Conservation (phyloP, 495 filamentous ascomycete species). For the Chlorociboria aeruginascens region DNA sequence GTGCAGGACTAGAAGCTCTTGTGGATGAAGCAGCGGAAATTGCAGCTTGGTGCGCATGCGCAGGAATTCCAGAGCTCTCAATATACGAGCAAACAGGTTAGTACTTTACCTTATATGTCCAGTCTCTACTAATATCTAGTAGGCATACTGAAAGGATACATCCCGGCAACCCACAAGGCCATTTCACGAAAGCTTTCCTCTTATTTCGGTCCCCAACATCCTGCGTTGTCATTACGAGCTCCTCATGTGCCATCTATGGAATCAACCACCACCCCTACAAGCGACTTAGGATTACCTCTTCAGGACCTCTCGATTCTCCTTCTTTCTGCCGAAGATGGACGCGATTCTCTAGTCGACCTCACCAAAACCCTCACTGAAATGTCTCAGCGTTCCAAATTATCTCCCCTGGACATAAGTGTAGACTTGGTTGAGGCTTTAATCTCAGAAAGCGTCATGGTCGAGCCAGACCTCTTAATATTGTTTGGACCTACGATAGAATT, state of each 20-base stretch:
- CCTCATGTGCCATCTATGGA: constrained; percentile 56
- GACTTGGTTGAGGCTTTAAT: constrained; percentile 90
- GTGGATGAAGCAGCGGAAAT: constrained; percentile 86
- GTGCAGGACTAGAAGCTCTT: constrained; percentile 61
- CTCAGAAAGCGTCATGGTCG: constrained; percentile 51
- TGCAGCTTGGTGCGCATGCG: constrained; percentile 79
- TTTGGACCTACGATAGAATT: constrained; percentile 73
- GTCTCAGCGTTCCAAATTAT: constrained; percentile 79
- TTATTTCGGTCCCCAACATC: constrained; percentile 69
- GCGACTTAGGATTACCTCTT: constrained; percentile 7
- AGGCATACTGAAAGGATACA: constrained; percentile 81
- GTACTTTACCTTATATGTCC: constrained; percentile 2
- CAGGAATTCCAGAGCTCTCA: constrained; percentile 72
- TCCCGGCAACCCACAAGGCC: constrained; percentile 61
- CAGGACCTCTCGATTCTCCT: constrained; percentile 71
- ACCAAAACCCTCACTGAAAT: constrained; percentile 92
- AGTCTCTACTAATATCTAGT: constrained; percentile 3
- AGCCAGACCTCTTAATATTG: constrained; percentile 81
- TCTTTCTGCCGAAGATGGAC: constrained; percentile 76
- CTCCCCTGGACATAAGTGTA: constrained; percentile 61
- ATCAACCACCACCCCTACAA: constrained; percentile 20
- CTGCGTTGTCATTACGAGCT: constrained; percentile 57
- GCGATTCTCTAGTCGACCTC: constrained; percentile 86
- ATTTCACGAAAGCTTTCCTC: constrained; percentile 61
- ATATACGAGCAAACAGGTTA: constrained; percentile 86